phyloP scores from a whole-genome alignment of 305 asterid genomes.

The Lippia alba region DNA sequence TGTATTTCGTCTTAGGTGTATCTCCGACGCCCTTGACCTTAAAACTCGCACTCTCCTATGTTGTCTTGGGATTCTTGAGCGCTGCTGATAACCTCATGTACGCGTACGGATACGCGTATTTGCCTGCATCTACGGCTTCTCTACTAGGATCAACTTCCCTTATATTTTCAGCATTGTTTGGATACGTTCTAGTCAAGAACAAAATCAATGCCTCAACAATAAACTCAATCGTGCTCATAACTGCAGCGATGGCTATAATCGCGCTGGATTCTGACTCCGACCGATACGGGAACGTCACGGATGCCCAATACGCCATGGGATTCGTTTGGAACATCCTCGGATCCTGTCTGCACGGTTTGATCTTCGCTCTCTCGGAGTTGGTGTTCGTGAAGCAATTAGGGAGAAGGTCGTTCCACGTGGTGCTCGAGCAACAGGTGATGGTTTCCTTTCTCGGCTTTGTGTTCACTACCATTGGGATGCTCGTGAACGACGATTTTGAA shows the following conservation, averaged over 20 bases:
- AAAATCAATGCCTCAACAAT: constrained; percentile 66
- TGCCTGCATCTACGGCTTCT: constrained; percentile 94
- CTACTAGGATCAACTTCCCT: constrained; percentile 75
- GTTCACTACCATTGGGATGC: constrained; percentile 74
- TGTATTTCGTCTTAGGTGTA: constrained; percentile 52
- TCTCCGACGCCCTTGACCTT: constrained; percentile 68
- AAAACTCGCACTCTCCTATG: constrained; percentile 59
- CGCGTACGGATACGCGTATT: constrained; percentile 86
- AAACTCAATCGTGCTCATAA: constrained; percentile 67
- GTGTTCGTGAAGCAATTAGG: constrained; percentile 66
- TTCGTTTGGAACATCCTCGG: constrained; percentile 79
- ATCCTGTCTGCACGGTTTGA: constrained; percentile 79
- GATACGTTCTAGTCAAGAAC: constrained; percentile 76
- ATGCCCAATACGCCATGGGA: constrained; percentile 64
- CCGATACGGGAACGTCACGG: constrained; percentile 52
- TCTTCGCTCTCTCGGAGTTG: constrained; percentile 80
- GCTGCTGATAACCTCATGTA: constrained; percentile 92
- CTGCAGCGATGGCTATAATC: constrained; percentile 82
- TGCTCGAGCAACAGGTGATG: constrained; percentile 88
- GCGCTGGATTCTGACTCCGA: constrained; percentile 85
- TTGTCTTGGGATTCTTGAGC: constrained; percentile 68
- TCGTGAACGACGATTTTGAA: constrained; percentile 56
- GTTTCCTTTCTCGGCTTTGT: constrained; percentile 74
- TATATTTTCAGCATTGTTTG: constrained; percentile 75
- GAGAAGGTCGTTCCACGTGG: constrained; percentile 77